phyloP scores from a whole-genome alignment of 768 basidiomycete genomes.

The Tremella mesenterica region DNA sequence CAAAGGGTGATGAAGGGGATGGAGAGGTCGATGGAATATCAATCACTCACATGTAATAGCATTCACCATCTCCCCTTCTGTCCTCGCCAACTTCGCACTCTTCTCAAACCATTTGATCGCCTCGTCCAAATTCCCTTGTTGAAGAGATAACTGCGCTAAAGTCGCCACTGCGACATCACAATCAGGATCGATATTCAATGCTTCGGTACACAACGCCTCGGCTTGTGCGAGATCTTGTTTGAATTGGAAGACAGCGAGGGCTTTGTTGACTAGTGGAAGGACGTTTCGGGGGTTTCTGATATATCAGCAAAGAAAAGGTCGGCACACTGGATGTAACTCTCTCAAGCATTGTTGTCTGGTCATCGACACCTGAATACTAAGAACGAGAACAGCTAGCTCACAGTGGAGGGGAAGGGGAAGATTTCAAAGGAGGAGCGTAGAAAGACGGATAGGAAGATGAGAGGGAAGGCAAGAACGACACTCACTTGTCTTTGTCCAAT shows the following conservation, averaged over 20 bases:
- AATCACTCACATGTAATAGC: conserved; percentile 46
- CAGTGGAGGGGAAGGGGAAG: no score
- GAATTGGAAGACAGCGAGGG: conserved; percentile 93
- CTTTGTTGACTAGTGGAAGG: conserved; percentile 90
- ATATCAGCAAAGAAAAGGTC: no score
- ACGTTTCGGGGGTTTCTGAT: conserved; percentile 57
- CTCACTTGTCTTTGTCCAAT: conserved; percentile 68
- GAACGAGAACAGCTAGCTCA: neutral
- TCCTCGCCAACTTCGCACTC: conserved; percentile 77
- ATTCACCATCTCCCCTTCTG: conserved; percentile 68
- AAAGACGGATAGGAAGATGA: no score
- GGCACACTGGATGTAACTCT: neutral
- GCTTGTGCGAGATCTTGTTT: conserved; percentile 70
- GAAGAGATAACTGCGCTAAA: conserved; percentile 81
- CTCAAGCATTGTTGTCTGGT: neutral
- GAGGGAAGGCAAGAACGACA: conserved; percentile 9
- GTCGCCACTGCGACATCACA: conserved; percentile 96
- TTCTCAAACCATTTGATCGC: conserved; percentile 79
- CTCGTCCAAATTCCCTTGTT: conserved; percentile 77
- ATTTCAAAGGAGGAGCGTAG: no score
- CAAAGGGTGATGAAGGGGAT: conserved; percentile 1
- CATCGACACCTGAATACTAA: neutral
- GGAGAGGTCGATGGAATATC: no score
- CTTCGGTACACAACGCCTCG: conserved; percentile 77
- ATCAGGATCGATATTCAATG: conserved; percentile 75